Evolutionary conservation across 75 land plant genomes (phyloP).

Genomic region (Selaginella moellendorffii): DNA sequence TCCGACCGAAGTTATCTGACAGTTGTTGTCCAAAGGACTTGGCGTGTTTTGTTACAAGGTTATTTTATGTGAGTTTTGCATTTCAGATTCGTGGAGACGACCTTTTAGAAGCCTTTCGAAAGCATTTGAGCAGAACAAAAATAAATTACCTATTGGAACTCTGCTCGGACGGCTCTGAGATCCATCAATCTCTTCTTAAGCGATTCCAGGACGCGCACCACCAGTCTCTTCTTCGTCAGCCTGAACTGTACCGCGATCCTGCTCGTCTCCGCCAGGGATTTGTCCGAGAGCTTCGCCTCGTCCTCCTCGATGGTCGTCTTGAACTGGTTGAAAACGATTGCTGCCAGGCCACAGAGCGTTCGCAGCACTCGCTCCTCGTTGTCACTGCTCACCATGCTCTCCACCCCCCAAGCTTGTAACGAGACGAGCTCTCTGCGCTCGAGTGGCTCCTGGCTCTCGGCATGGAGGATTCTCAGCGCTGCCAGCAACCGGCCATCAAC

Average conservation of each 20-base stretch:
- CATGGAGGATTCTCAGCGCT: slow-evolving; percentile 57
- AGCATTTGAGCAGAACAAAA: too few relatives aligned
- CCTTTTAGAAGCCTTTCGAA: too few relatives aligned
- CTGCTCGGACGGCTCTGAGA: not conserved
- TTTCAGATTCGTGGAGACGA: too few relatives aligned
- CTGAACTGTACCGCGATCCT: slow-evolving; percentile 52
- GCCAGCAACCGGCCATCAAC: slow-evolving; percentile 83
- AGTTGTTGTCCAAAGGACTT: too few relatives aligned
- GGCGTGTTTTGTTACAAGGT: too few relatives aligned
- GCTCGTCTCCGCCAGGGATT: slow-evolving; percentile 22
- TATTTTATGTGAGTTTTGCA: too few relatives aligned
- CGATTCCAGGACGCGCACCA: slow-evolving; percentile 48
- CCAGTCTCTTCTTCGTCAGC: slow-evolving; percentile 51
- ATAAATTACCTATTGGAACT: too few relatives aligned
- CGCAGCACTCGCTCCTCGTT: slow-evolving; percentile 45
- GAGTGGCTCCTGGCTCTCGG: slow-evolving; percentile 27
- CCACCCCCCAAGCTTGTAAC: slow-evolving; percentile 30
- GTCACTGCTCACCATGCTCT: slow-evolving; percentile 37
- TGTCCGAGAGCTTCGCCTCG: slow-evolving; percentile 27
- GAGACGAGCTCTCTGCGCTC: slow-evolving; percentile 13
- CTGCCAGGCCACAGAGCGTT: slow-evolving; percentile 55
- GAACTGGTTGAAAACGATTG: slow-evolving; percentile 49
- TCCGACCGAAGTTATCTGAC: too few relatives aligned
- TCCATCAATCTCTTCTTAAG: slow-evolving; percentile 15
- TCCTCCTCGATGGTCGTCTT: slow-evolving; percentile 70